phyloP scores from a whole-genome alignment of 2,329 filamentous ascomycete genomes.

The Peltaster fructicola region DNA sequence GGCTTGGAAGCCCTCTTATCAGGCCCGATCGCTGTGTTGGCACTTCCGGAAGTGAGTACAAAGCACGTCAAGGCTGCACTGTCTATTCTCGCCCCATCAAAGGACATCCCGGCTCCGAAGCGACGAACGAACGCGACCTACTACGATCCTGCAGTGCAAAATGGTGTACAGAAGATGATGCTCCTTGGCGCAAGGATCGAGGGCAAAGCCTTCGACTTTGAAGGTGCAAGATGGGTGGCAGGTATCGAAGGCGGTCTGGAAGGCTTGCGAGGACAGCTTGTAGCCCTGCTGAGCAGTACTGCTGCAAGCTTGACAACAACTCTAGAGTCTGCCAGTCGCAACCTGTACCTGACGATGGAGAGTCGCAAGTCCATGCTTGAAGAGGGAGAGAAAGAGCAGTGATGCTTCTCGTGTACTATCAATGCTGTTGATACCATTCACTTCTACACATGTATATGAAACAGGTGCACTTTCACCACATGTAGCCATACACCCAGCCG shows the following conservation, averaged over 20 bases:
- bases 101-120: constrained; percentile 60
- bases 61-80: constrained; percentile 68
- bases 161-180: constrained; percentile 69
- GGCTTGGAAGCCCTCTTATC: constrained; percentile 59
- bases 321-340: constrained; percentile 67
- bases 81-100: constrained; percentile 55
- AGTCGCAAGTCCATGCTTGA: constrained; percentile 65
- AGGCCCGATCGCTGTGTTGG: constrained; percentile 64
- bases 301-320: constrained; percentile 59
- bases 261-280: constrained; percentile 63
- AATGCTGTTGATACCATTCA: too few relatives aligned
- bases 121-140: constrained; percentile 62
- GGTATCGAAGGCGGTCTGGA: constrained; percentile 68
- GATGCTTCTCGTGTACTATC: too few relatives aligned
- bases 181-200: constrained; percentile 77
- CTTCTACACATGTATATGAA: too few relatives aligned
- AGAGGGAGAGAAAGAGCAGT: constrained; percentile 31
- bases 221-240: constrained; percentile 52
- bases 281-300: constrained; percentile 61
- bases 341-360: constrained; percentile 76
- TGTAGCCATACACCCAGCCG: too few relatives aligned
- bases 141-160: constrained; percentile 62
- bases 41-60: constrained; percentile 69
- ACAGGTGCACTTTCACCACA: too few relatives aligned
- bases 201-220: constrained; percentile 62